Evolutionary conservation across 2,329 filamentous ascomycete genomes (phyloP).

Genomic region (Onygenales sp.): DNA sequence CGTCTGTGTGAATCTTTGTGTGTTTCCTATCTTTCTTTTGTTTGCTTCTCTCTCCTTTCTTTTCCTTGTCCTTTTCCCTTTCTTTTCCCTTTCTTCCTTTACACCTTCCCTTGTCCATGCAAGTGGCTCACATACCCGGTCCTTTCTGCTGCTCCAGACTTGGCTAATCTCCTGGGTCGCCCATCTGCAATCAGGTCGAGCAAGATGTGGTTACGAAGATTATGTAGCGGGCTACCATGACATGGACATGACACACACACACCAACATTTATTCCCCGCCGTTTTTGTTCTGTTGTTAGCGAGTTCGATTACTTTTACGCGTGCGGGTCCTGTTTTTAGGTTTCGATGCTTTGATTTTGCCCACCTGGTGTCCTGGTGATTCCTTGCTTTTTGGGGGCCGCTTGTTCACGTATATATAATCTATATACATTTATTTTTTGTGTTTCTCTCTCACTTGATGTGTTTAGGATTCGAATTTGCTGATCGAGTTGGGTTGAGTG

Average conservation of each 20-base stretch:
- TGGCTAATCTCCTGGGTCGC: conserved; percentile 7
- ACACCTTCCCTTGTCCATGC: too few species aligned
- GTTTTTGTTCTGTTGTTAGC: neutral
- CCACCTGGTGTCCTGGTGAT: neutral
- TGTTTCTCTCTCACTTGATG: neutral
- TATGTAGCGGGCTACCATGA: conserved; percentile 48
- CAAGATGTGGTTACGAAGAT: conserved; percentile 79
- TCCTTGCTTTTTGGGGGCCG: neutral
- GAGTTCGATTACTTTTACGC: too few species aligned
- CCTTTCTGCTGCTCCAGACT: neutral
- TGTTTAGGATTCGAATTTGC: conserved; percentile 1
- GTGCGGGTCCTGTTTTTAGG: too few species aligned
- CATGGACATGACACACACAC: too few species aligned
- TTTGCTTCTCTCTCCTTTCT: neutral
- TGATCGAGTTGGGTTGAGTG: neutral
- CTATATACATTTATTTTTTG: neutral
- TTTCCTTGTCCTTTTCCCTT: too few species aligned
- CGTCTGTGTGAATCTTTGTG: neutral
- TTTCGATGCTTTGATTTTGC: too few species aligned
- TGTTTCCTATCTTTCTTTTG: neutral
- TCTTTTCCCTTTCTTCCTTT: neutral
- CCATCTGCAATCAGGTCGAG: conserved; percentile 55
- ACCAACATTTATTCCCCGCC: neutral
- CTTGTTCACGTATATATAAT: neutral
- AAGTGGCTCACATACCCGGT: too few species aligned